Percentiles rank a stretch among this genome's conserved stretches.
Evolutionary conservation across 2,329 filamentous ascomycete genomes (phyloP).

Genomic region (Zelopaecilomyces penicillatus): DNA sequence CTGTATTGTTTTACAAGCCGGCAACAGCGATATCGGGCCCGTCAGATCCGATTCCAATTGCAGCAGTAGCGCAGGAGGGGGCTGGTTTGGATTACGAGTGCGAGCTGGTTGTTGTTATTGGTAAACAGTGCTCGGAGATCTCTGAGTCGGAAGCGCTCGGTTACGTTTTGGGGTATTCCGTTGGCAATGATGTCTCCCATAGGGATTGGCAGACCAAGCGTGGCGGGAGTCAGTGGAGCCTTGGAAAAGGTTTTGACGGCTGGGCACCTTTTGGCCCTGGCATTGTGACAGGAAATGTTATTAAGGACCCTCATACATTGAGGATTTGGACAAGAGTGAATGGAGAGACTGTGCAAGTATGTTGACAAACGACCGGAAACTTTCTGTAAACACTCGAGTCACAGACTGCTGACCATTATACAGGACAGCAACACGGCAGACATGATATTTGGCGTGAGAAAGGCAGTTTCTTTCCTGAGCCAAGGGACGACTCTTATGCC

Average conservation of each 20-base stretch:
- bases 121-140: conserved; percentile 57
- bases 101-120: conserved; percentile 67
- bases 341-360: conserved; percentile 46
- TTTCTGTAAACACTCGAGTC: no score
- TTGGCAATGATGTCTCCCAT: conserved; percentile 74
- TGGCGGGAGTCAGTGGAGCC: conserved; percentile 60
- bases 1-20: conserved; percentile 61
- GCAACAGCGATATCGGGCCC: conserved; percentile 57
- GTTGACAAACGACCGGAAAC: neutral
- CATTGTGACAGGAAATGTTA: conserved; percentile 51
- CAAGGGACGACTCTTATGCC: conserved; percentile 54
- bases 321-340: conserved; percentile 52
- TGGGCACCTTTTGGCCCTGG: conserved; percentile 68
- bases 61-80: conserved; percentile 54
- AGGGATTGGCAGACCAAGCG: conserved; percentile 66
- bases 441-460: conserved; percentile 54
- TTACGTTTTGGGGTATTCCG: conserved; percentile 65
- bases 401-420: conserved; percentile 1
- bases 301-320: conserved; percentile 49
- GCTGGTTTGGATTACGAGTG: conserved; percentile 72
- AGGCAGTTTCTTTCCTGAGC: conserved; percentile 52
- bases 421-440: conserved; percentile 46
- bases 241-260: conserved; percentile 68
- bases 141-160: conserved; percentile 57
- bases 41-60: conserved; percentile 57